A percentile compares a stretch with the other conserved stretches of the same genome.
Evolutionary conservation across 768 basidiomycete species (phyloP).

Genomic region (Mycena olivaceomarginata): DNA sequence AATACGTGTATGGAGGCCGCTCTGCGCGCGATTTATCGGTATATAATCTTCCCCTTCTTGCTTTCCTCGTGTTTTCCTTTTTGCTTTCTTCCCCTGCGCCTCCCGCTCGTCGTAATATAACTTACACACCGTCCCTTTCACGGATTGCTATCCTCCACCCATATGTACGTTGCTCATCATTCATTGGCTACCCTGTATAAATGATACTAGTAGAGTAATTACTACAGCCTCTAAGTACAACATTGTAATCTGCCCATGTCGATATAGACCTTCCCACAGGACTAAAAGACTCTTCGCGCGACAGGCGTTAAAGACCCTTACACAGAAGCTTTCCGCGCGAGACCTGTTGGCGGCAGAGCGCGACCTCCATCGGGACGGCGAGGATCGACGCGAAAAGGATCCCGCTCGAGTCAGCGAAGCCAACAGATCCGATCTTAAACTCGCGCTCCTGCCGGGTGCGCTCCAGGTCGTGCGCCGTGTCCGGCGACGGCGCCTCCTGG

Average conservation of each 20-base stretch:
- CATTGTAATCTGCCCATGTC: conserved; percentile 26
- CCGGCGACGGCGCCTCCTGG: conserved; percentile 76
- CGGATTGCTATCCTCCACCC: conserved; percentile 24
- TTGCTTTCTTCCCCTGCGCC: conserved; percentile 30
- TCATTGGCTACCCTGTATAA: conserved; percentile 28
- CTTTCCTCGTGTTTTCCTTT: conserved; percentile 28
- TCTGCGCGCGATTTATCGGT: background rate
- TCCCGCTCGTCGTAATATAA: conserved; percentile 1
- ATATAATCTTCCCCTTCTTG: conserved; percentile 13
- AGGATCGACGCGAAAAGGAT: conserved; percentile 79
- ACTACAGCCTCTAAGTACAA: conserved; percentile 29
- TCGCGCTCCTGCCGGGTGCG: conserved; percentile 85
- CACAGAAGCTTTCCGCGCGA: conserved; percentile 84
- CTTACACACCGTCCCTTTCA: conserved; percentile 7
- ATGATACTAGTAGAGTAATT: conserved; percentile 27
- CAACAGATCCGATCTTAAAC: conserved; percentile 94
- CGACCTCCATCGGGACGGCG: conserved; percentile 85
- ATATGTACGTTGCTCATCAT: conserved; percentile 7
- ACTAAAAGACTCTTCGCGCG: background rate
- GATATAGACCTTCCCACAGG: conserved; percentile 42
- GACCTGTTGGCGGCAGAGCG: conserved; percentile 85
- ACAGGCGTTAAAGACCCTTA: conserved; percentile 51
- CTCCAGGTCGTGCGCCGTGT: conserved; percentile 70
- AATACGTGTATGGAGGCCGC: conserved; percentile 28
- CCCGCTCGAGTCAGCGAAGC: conserved; percentile 88